Evolutionary conservation across 169 alveolate genomes (phyloP).

Genomic region (Theileria sp.): DNA sequence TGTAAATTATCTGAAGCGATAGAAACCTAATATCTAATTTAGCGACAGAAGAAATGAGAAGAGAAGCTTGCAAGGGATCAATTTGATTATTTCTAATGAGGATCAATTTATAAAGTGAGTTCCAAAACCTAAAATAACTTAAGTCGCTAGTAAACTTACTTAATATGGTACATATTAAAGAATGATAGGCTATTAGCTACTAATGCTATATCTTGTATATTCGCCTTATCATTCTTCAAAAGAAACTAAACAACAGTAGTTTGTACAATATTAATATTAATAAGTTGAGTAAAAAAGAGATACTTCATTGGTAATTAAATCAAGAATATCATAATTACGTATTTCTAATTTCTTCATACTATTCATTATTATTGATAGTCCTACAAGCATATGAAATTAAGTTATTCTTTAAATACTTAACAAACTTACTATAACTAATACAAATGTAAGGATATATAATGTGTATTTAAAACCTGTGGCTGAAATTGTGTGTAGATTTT

Average conservation of each 20-base stretch:
- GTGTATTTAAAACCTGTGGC: slow-evolving; percentile 45
- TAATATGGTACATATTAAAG: slow-evolving; percentile 74
- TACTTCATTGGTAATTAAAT: slow-evolving; percentile 75
- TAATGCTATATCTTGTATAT: slow-evolving; percentile 73
- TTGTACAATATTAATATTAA: neutral
- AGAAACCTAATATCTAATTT: slow-evolving; percentile 71
- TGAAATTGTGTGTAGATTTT: slow-evolving; percentile 51
- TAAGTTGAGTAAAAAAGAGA: neutral
- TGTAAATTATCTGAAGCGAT: neutral
- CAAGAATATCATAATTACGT: slow-evolving; percentile 71
- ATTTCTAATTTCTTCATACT: slow-evolving; percentile 70
- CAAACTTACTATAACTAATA: too few relatives aligned
- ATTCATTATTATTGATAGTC: slow-evolving; percentile 71
- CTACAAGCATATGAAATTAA: slow-evolving; percentile 17
- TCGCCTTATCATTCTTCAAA: slow-evolving; percentile 53
- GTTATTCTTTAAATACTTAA: too few relatives aligned
- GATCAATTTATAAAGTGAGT: slow-evolving; percentile 56
- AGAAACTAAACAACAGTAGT: slow-evolving; percentile 22
- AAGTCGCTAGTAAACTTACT: slow-evolving; percentile 31
- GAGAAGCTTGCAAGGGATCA: slow-evolving; percentile 66
- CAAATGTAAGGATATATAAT: too few relatives aligned
- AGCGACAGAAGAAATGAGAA: slow-evolving; percentile 70
- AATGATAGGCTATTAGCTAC: slow-evolving; percentile 71
- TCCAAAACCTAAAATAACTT: slow-evolving; percentile 67
- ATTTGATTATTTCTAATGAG: slow-evolving; percentile 50